Conservation (phyloP, 345 rosid species). For the Eutrema japonicum region DNA sequence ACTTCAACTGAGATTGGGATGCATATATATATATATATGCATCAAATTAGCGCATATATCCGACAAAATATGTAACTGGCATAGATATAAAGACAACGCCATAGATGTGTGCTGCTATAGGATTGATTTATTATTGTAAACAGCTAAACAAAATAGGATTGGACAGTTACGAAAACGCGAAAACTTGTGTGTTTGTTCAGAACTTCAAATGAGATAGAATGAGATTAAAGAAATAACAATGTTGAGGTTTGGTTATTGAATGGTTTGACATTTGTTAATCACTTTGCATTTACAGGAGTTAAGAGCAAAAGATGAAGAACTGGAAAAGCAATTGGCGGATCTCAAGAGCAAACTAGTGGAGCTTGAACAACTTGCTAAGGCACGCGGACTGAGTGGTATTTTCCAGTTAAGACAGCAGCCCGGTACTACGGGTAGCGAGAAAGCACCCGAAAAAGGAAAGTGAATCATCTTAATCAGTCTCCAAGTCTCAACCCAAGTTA, state of each 20-base stretch:
- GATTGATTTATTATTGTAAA: constrained; percentile 7
- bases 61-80: too few relatives aligned
- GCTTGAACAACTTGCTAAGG: constrained; percentile 74
- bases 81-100: background rate
- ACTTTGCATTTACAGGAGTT: constrained; percentile 53
- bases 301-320: constrained; percentile 64
- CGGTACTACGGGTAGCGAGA: constrained; percentile 29
- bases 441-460: constrained; percentile 43
- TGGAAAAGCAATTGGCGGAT: constrained; percentile 60
- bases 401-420: constrained; percentile 55
- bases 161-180: background rate
- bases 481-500: constrained; percentile 18
- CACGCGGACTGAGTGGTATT: constrained; percentile 66
- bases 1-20: background rate
- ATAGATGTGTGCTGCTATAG: background rate
- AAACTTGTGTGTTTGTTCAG: background rate
- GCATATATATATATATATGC: background rate
- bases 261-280: constrained; percentile 23
- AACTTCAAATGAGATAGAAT: background rate
- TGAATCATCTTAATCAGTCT: constrained; percentile 36
- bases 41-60: background rate
- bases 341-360: constrained; percentile 65
- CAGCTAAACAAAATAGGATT: constrained; percentile 2
- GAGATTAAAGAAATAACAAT: background rate
- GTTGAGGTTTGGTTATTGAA: constrained; percentile 16